Percentiles rank a stretch among this genome's conserved stretches.
phyloP scores from a whole-genome alignment of 352 stramenopile genomes.

The Elongisporangium anandrum region DNA sequence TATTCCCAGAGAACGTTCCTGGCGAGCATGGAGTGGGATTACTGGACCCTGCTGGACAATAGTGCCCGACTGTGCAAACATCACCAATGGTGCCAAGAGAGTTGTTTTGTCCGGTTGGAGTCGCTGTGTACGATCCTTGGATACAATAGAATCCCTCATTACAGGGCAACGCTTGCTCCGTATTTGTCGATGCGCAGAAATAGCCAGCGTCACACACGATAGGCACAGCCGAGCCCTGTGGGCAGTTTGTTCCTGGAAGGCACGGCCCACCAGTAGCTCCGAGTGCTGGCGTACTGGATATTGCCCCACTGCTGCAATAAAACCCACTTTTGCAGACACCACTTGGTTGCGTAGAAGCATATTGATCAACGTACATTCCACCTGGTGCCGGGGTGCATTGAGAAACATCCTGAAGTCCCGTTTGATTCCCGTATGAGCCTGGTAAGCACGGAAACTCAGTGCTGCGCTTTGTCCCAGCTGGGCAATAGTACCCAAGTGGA shows the following conservation, averaged over 20 bases:
- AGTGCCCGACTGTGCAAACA: slow-evolving; percentile 66
- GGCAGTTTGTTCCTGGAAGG: slow-evolving; percentile 84
- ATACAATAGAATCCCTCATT: slow-evolving; percentile 85
- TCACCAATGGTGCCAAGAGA: slow-evolving; percentile 69
- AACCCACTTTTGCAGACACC: slow-evolving; percentile 75
- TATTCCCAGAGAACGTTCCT: slow-evolving; percentile 65
- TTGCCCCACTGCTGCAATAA: slow-evolving; percentile 74
- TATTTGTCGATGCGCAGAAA: slow-evolving; percentile 81
- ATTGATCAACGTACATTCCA: slow-evolving; percentile 57
- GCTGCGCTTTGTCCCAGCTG: slow-evolving; percentile 41
- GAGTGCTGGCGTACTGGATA: slow-evolving; percentile 37
- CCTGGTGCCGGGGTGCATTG: slow-evolving; percentile 69
- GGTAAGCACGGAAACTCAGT: slow-evolving; percentile 67
- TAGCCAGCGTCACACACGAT: slow-evolving; percentile 77
- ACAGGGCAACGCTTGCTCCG: slow-evolving; percentile 62
- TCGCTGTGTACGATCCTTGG: slow-evolving; percentile 76
- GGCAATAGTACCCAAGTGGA: slow-evolving; percentile 82
- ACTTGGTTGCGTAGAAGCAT: slow-evolving; percentile 35
- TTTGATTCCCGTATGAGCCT: slow-evolving; percentile 70
- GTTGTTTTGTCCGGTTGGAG: slow-evolving; percentile 66
- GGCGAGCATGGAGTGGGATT: slow-evolving; percentile 77
- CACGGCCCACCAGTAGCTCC: slow-evolving; percentile 60
- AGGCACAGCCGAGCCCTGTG: slow-evolving; percentile 71
- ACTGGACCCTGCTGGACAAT: slow-evolving; percentile 72
- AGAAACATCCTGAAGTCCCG: slow-evolving; percentile 25